Evolutionary conservation across 108 stramenopile species (phyloP).

Genomic region (Nitzschia sp.): DNA sequence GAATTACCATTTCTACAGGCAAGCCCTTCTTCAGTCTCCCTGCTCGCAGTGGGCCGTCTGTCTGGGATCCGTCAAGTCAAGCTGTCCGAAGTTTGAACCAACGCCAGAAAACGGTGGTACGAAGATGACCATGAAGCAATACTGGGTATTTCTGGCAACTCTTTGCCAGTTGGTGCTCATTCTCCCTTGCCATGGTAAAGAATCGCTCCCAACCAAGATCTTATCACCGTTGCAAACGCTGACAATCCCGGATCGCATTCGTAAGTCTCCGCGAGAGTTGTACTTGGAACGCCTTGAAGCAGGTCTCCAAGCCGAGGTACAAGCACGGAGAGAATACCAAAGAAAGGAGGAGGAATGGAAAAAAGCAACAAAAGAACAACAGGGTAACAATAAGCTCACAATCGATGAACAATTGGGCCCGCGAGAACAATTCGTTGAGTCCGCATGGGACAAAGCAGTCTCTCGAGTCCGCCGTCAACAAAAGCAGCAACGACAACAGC

Average conservation of each 20-base stretch:
- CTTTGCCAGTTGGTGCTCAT: too few species aligned
- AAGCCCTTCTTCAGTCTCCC: too few species aligned
- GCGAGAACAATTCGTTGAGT: slow-evolving; percentile 48
- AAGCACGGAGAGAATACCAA: slow-evolving; percentile 52
- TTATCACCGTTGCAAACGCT: slow-evolving; percentile 76
- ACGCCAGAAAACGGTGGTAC: too few species aligned
- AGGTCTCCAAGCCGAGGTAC: slow-evolving; percentile 65
- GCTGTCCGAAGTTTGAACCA: too few species aligned
- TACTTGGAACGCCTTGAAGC: slow-evolving; percentile 62
- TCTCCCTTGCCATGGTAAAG: slow-evolving; percentile 2
- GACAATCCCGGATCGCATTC: slow-evolving; percentile 48
- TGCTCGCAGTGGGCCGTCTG: too few species aligned
- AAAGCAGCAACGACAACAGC: slow-evolving; percentile 23
- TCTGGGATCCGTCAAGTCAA: too few species aligned
- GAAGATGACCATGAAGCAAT: too few species aligned
- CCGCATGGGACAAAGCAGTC: slow-evolving; percentile 66
- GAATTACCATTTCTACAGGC: too few species aligned
- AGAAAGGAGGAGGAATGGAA: too few species aligned
- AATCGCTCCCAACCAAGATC: slow-evolving; percentile 52
- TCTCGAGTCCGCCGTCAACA: slow-evolving; percentile 5
- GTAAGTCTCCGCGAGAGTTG: slow-evolving; percentile 45
- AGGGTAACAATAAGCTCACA: background rate
- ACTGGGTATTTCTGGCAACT: too few species aligned
- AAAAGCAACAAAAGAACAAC: slow-evolving; percentile 18
- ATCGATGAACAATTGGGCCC: too few species aligned